Base-by-base conservation (phyloP, 169 alveolate genomes). In the Besnoitia besnoiti region DNA sequence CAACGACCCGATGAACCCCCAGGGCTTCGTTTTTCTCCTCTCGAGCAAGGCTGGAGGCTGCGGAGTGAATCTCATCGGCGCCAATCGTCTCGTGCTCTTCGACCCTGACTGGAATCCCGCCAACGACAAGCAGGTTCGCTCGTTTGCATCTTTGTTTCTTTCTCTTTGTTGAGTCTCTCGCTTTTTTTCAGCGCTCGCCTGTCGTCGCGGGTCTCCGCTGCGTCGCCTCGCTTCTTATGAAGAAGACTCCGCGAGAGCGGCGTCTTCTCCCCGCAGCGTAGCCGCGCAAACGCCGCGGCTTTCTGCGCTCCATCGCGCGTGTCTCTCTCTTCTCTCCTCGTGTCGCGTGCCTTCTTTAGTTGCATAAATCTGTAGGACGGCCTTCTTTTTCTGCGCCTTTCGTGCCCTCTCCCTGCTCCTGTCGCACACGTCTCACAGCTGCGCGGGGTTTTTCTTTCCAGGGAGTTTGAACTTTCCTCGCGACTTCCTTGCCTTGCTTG, bases 71-170 rank as follows among this genome's bases (percentile, higher is more conserved):
- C 96, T 99, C 76, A 98, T 98, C 47, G 99, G 99, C 39, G 99
- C 99, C 7, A 98, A 98, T 91, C 94, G 99, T 59, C 98, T 98
- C 90, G 98, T 99, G 33, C 96, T 99, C 94, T 97, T 98, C 85
- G 99, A 99, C 91, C 99, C 99, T 0, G 99, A 99, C 94, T 99
- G 99, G 99, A 99, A 99, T 93, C 99, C 99, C 30, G 99, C 99
- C 19, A 99, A 98, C 94, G 99, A 99, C 96, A 98, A 97, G 94
- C 99, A 98, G 95, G 99, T 97, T 49, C 39, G 49, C 16, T 14
- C 85, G 19, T 61, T 24, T 61, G 16, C 27, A 33, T 37, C 8
- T 39, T 10, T 8, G 50, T 4, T 3, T 39, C 47, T 39, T 8
- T 75, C 12, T 24, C 3, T 75, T 24, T 67, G 80, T n/a, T 67